A percentile compares a stretch with the other conserved stretches of the same genome.
phyloP scores from a whole-genome alignment of 225 moss, liverwort and hornwort species.

The Straminergon stramineum region DNA sequence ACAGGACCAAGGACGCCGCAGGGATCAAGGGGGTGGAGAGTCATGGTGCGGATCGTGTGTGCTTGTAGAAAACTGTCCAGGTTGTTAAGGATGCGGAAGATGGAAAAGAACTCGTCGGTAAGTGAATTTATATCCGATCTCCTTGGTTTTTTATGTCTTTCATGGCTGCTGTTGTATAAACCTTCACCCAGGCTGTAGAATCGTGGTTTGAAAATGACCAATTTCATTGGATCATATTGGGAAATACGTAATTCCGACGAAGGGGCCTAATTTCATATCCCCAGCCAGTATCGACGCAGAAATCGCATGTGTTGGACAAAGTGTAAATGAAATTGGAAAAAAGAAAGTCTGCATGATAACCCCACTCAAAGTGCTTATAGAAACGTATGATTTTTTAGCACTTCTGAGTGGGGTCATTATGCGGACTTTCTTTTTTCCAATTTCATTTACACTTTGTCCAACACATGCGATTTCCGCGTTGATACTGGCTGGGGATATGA shows the following conservation, averaged over 20 bases:
- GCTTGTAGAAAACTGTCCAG: constrained; percentile 20
- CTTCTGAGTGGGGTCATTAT: not conserved
- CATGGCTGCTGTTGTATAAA: not conserved
- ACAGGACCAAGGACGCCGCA: not conserved
- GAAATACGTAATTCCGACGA: not conserved
- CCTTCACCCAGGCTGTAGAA: not conserved
- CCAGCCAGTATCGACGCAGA: not conserved
- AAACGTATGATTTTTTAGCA: too few relatives aligned
- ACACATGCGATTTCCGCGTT: not conserved
- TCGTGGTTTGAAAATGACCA: not conserved
- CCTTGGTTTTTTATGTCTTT: not conserved
- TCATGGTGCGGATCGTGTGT: constrained; percentile 32
- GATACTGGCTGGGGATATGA: not conserved
- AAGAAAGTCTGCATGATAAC: not conserved
- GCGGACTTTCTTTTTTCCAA: not conserved
- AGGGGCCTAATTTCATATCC: too few relatives aligned
- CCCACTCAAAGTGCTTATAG: not conserved
- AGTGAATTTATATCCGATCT: not conserved
- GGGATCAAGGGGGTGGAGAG: constrained; percentile 18
- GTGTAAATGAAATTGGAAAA: not conserved
- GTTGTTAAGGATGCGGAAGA: constrained; percentile 2
- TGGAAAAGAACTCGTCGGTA: constrained; percentile 11
- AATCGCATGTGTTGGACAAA: not conserved
- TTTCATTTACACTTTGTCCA: too few relatives aligned
- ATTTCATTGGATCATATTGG: not conserved